phyloP scores from a whole-genome alignment of 2,329 filamentous ascomycete species.

The Pseudogymnoascus destructans region DNA sequence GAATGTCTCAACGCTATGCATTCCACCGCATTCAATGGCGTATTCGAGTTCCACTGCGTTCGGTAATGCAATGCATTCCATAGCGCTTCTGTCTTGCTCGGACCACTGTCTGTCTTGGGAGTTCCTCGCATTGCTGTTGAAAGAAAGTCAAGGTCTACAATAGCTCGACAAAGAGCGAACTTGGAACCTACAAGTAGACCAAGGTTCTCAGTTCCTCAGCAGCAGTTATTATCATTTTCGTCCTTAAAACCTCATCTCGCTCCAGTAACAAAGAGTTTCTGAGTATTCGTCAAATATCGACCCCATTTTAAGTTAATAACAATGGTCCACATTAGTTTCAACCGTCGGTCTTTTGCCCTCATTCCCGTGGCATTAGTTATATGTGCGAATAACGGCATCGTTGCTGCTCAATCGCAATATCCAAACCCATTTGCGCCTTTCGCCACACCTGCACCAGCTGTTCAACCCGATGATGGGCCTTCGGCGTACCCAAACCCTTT shows the following conservation, averaged over 20 bases:
- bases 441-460: neutral
- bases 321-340: neutral
- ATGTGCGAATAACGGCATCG: neutral
- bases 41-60: neutral
- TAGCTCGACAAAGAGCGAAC: neutral
- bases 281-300: neutral
- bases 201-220: neutral
- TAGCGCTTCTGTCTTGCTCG: neutral
- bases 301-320: neutral
- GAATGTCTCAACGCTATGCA: neutral
- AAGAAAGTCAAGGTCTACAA: neutral
- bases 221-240: neutral
- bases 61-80: neutral
- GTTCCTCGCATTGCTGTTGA: neutral
- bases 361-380: neutral
- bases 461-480: neutral
- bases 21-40: neutral
- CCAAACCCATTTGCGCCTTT: neutral
- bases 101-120: neutral
- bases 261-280: neutral
- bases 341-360: neutral
- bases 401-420: neutral
- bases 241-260: neutral
- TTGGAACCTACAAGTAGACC: neutral
- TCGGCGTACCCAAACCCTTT: neutral